These are phyloP conservation scores for Lepidium africanum DNA, from an alignment of 345 rosid species.

Conservation along the genomic window DNA sequence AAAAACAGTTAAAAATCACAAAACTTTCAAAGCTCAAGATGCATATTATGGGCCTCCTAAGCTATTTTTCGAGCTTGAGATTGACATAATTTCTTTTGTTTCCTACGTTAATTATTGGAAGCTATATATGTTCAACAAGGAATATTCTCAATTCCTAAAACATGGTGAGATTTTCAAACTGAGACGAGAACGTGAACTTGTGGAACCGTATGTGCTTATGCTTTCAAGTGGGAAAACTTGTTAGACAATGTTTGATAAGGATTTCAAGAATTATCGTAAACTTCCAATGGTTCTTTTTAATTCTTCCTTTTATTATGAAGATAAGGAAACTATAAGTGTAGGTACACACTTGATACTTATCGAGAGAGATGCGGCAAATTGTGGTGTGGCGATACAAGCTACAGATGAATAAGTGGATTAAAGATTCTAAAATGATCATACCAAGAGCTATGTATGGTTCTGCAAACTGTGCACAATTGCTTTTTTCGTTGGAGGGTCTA, in stretches of 20 bases:
- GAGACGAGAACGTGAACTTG: background rate
- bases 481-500: background rate
- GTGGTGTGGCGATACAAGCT: background rate
- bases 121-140: background rate
- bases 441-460: background rate
- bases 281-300: conserved; percentile 63
- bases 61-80: no score
- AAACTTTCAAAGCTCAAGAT: no score
- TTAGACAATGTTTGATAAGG: background rate
- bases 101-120: background rate
- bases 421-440: background rate
- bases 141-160: background rate
- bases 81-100: background rate
- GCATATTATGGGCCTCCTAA: no score
- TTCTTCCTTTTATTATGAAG: conserved; percentile 41
- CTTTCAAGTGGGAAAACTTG: background rate
- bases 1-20: no score
- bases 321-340: conserved; percentile 61
- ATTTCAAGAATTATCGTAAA: conserved; percentile 36
- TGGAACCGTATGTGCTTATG: background rate
- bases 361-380: background rate
- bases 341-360: conserved; percentile 36
- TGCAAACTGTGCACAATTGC: background rate
- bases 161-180: background rate
- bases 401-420: background rate